These are phyloP conservation scores for Pharus latifolius DNA, from an alignment of 176 grass and related monocot genomes.

Conservation along the genomic window DNA sequence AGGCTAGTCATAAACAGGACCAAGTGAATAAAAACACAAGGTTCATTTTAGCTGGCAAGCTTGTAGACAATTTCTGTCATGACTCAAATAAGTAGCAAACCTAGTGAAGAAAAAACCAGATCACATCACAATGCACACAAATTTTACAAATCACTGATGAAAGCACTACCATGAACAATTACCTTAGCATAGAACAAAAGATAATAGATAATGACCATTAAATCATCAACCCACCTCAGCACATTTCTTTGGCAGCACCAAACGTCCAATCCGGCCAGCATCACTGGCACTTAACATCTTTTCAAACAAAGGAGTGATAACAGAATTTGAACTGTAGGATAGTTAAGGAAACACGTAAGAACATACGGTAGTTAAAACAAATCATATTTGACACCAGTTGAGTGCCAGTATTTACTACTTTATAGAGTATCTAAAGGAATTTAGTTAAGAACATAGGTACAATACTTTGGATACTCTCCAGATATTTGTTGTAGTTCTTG, in stretches of 20 bases:
- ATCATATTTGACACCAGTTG: not conserved
- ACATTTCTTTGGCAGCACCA: slow-evolving; percentile 99
- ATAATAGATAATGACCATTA: not conserved
- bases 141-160: not conserved
- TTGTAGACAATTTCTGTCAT: slow-evolving; percentile 2
- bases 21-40: not conserved
- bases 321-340: slow-evolving; percentile 65
- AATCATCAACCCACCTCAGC: slow-evolving; percentile 59
- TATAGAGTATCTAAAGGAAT: slow-evolving; percentile 8
- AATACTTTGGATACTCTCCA: slow-evolving; percentile 80
- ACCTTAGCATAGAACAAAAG: not conserved
- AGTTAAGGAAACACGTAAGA: slow-evolving; percentile 40
- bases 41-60: not conserved
- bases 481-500: slow-evolving; percentile 93
- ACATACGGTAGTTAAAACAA: slow-evolving; percentile 12
- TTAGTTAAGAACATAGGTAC: slow-evolving; percentile 19
- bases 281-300: slow-evolving; percentile 99
- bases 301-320: slow-evolving; percentile 96
- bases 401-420: not conserved
- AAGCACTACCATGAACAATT: not conserved
- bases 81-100: not conserved
- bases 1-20: not conserved
- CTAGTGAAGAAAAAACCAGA: not conserved
- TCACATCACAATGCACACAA: not conserved
- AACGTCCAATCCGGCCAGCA: slow-evolving; percentile 92